These are phyloP conservation scores for Sclerospora graminicola DNA, from an alignment of 352 stramenopile genomes.

Conservation along the genomic window DNA sequence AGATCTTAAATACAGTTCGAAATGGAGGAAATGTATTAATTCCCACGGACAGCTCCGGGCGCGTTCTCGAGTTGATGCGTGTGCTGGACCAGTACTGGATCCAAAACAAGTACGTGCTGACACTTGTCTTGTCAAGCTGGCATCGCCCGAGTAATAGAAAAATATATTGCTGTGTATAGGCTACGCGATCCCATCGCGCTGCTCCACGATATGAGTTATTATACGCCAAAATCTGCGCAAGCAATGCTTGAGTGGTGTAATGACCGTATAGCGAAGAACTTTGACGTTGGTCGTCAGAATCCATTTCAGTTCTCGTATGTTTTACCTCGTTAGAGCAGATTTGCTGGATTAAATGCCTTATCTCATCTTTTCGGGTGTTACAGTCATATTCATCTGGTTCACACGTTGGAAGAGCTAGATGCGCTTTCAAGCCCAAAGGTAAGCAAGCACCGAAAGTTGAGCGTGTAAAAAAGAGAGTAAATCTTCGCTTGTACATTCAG, in stretches of 20 bases:
- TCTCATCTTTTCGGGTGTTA: background rate
- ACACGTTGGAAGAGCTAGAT: conserved; percentile 82
- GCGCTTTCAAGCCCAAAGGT: conserved; percentile 77
- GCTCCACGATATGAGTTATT: conserved; percentile 86
- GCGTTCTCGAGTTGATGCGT: conserved; percentile 93
- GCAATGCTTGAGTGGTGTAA: conserved; percentile 88
- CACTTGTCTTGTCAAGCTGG: conserved; percentile 3
- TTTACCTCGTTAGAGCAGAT: background rate
- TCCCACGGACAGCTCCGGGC: conserved; percentile 89
- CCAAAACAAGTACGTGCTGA: conserved; percentile 76
- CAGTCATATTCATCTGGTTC: conserved; percentile 82
- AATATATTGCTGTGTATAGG: conserved; percentile 21
- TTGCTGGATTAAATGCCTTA: background rate
- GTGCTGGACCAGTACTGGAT: conserved; percentile 94
- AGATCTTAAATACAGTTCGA: conserved; percentile 88
- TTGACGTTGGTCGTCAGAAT: conserved; percentile 81
- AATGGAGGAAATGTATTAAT: conserved; percentile 92
- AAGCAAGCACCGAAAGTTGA: background rate
- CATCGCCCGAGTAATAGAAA: background rate
- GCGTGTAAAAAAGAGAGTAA: too few relatives aligned
- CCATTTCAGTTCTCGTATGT: conserved; percentile 84
- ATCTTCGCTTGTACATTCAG: conserved; percentile 8
- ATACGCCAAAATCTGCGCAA: conserved; percentile 79
- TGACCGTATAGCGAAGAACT: conserved; percentile 85
- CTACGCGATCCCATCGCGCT: conserved; percentile 78